Percentiles rank a stretch among this genome's conserved stretches.
phyloP scores from a whole-genome alignment of 179 eudicot species.

The Patellifolia procumbens region DNA sequence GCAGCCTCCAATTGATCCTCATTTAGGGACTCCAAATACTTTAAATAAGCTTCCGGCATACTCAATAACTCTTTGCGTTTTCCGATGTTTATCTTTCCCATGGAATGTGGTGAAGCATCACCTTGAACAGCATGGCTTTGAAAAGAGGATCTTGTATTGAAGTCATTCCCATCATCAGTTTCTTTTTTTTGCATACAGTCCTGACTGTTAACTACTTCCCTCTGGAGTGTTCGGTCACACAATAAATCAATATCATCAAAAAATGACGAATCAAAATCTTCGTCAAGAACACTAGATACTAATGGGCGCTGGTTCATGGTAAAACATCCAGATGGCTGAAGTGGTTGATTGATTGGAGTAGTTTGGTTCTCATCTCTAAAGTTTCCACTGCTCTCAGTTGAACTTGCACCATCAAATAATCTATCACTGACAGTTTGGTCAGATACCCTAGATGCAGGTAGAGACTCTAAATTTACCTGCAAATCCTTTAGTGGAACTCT shows the following conservation, averaged over 20 bases:
- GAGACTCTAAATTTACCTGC: constrained; percentile 34
- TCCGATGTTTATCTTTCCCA: constrained; percentile 1
- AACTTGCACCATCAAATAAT: constrained; percentile 13
- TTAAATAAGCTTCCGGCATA: constrained; percentile 53
- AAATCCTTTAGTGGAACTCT: constrained; percentile 65
- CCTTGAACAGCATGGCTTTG: constrained; percentile 12
- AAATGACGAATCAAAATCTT: constrained; percentile 64
- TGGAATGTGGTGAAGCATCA: constrained; percentile 25
- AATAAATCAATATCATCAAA: constrained; percentile 71
- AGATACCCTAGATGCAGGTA: constrained; percentile 26
- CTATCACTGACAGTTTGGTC: constrained; percentile 19
- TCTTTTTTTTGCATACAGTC: constrained; percentile 18
- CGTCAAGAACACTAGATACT: constrained; percentile 42
- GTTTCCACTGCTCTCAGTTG: neutral
- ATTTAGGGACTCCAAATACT: constrained; percentile 65
- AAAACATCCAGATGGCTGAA: constrained; percentile 24
- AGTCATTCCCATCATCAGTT: constrained; percentile 23
- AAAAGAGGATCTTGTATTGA: constrained; percentile 19
- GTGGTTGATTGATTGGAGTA: constrained; percentile 34
- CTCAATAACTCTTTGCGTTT: constrained; percentile 26
- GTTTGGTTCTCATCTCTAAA: constrained; percentile 20
- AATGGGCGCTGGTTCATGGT: constrained; percentile 30
- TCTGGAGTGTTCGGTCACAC: constrained; percentile 48
- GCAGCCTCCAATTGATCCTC: constrained; percentile 86
- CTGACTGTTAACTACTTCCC: constrained; percentile 28